These are phyloP conservation scores for Phymatotrichopsis omnivora DNA, from an alignment of 2,329 filamentous ascomycete genomes.

Conservation along the genomic window DNA sequence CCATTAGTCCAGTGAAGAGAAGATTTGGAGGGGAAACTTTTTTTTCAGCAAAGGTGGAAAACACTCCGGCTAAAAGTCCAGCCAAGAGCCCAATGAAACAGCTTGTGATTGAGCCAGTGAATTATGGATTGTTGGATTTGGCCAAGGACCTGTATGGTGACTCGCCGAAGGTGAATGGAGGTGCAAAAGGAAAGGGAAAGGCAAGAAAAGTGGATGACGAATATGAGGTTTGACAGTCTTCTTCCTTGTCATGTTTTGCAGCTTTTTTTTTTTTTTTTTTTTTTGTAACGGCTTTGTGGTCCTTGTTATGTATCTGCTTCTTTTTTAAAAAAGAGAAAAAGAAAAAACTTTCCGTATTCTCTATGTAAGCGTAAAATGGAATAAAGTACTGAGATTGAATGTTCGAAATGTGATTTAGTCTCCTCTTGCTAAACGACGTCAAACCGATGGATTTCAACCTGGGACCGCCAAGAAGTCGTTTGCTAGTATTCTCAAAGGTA, in stretches of 20 bases:
- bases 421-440: slow-evolving; percentile 10
- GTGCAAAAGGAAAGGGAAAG: slow-evolving; percentile 45
- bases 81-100: slow-evolving; percentile 22
- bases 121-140: slow-evolving; percentile 28
- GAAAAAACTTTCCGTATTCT: no score
- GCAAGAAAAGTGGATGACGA: slow-evolving; percentile 50
- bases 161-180: slow-evolving; percentile 64
- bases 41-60: slow-evolving; percentile 16
- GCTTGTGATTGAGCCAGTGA: slow-evolving; percentile 22
- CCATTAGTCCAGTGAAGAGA: slow-evolving; percentile 77
- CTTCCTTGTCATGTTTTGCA: slow-evolving; percentile 35
- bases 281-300: slow-evolving; percentile 31
- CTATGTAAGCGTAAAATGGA: slow-evolving; percentile 13
- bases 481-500: slow-evolving; percentile 51
- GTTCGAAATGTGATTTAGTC: slow-evolving; percentile 22
- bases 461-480: slow-evolving; percentile 56
- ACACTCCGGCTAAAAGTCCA: no score
- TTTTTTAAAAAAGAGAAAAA: slow-evolving; percentile 21
- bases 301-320: slow-evolving; percentile 46
- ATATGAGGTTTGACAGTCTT: slow-evolving; percentile 75
- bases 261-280: slow-evolving; percentile 41
- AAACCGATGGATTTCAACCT: slow-evolving; percentile 7
- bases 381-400: slow-evolving; percentile 20
- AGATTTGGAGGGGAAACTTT: slow-evolving; percentile 27
- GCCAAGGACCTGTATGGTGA: slow-evolving; percentile 73